Conservation (phyloP, 1,139 yeast genomes). For the Kluyveromyces sp. region DNA sequence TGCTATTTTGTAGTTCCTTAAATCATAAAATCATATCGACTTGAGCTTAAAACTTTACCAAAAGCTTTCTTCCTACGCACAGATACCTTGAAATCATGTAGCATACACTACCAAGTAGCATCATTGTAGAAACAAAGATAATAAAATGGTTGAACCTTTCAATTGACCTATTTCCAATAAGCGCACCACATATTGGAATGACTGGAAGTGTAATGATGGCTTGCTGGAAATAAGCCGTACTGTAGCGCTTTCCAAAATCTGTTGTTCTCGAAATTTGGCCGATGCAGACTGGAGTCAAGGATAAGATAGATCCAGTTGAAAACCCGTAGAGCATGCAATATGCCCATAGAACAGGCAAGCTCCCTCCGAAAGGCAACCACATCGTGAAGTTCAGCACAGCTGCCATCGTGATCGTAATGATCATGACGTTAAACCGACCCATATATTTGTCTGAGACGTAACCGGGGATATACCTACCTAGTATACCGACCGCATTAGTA, state of each 20-base stretch:
- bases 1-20: neutral
- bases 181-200: conserved; percentile 43
- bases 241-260: conserved; percentile 44
- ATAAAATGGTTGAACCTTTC: conserved; percentile 18
- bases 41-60: conserved; percentile 14
- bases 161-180: conserved; percentile 34
- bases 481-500: conserved; percentile 51
- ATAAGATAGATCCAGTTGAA: conserved; percentile 32
- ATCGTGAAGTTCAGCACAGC: conserved; percentile 32
- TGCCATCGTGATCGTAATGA: conserved; percentile 38
- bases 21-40: neutral
- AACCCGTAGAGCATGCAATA: conserved; percentile 35
- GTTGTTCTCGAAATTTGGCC: conserved; percentile 43
- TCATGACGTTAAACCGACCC: conserved; percentile 53
- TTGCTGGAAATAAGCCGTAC: conserved; percentile 39
- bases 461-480: conserved; percentile 55
- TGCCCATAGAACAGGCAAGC: conserved; percentile 30
- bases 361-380: conserved; percentile 35
- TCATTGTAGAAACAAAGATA: conserved; percentile 22
- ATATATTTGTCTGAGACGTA: conserved; percentile 43
- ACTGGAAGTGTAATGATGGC: conserved; percentile 38
- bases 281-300: conserved; percentile 45
- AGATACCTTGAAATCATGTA: conserved; percentile 32
- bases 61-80: conserved; percentile 33
- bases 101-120: conserved; percentile 24